These are phyloP conservation scores for Triangularia verruculosa DNA, from an alignment of 2,329 filamentous ascomycete genomes.

Conservation along the genomic window DNA sequence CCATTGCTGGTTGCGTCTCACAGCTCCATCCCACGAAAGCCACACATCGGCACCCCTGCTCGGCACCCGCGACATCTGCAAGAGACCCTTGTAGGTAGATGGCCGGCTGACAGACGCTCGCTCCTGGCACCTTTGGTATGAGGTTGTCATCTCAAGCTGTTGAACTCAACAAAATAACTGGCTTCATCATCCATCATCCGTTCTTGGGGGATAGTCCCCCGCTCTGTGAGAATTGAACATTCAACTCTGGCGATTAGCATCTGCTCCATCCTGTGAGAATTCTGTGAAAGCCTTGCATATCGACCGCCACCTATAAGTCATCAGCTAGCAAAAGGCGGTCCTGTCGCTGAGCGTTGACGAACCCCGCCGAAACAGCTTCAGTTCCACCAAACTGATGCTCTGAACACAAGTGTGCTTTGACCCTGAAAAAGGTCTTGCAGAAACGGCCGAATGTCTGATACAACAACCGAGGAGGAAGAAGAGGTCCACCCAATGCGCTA, in stretches of 20 bases:
- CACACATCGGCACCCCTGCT: neutral
- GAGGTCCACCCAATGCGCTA: constrained; percentile 23
- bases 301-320: neutral
- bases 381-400: neutral
- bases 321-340: neutral
- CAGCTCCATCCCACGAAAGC: neutral
- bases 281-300: neutral
- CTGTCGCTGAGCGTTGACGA: neutral
- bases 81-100: neutral
- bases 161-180: neutral
- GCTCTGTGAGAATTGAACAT: neutral
- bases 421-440: neutral
- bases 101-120: neutral
- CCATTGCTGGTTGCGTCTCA: neutral
- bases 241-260: neutral
- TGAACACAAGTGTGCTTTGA: neutral
- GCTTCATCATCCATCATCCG: neutral
- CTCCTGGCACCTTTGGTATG: neutral
- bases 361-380: neutral
- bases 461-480: neutral
- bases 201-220: neutral
- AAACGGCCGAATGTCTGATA: neutral
- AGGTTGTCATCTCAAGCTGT: neutral
- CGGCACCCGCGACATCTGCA: neutral
- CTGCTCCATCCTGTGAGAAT: neutral